These are phyloP conservation scores for Amphichorda felina DNA, from an alignment of 2,329 filamentous ascomycete genomes.

Conservation along the genomic window DNA sequence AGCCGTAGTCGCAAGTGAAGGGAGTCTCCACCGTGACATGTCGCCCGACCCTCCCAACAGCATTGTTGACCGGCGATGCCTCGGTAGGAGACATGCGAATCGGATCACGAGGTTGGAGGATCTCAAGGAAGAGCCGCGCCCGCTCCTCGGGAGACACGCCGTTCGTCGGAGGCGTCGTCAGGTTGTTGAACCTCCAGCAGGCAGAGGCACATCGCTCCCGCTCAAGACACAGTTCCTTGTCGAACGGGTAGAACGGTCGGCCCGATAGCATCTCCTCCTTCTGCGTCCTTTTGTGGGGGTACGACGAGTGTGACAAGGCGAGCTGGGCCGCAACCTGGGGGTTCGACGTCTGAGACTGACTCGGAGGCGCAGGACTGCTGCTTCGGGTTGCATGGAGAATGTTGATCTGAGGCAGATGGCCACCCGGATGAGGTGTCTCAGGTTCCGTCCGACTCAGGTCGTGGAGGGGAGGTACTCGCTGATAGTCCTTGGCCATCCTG, in stretches of 20 bases:
- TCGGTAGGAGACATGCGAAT: constrained; percentile 43
- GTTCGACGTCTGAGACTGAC: constrained; percentile 16
- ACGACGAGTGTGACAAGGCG: constrained; percentile 43
- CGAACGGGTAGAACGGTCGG: constrained; percentile 67
- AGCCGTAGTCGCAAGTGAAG: constrained; percentile 90
- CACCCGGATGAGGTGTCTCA: constrained; percentile 38
- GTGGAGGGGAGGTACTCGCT: constrained; percentile 48
- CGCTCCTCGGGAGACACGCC: constrained; percentile 60
- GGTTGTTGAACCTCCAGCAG: constrained; percentile 76
- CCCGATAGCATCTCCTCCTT: constrained; percentile 85
- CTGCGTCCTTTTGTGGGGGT: constrained; percentile 45
- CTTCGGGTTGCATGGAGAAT: constrained; percentile 35
- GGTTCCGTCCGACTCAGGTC: constrained; percentile 44
- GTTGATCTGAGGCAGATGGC: constrained; percentile 44
- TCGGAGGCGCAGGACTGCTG: constrained; percentile 31
- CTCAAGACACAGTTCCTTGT: constrained; percentile 67
- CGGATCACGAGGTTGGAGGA: constrained; percentile 51
- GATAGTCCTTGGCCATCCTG: constrained; percentile 44
- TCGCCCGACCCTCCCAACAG: constrained; percentile 57
- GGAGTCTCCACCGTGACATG: constrained; percentile 74
- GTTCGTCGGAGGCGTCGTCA: constrained; percentile 58
- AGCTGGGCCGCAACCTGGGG: constrained; percentile 47
- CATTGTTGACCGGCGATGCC: constrained; percentile 37
- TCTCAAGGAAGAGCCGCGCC: constrained; percentile 57
- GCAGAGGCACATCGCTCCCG: constrained; percentile 75